Evolutionary conservation across 1,284 basidiomycete genomes (phyloP).

Genomic region (Leucoagaricus sp.): DNA sequence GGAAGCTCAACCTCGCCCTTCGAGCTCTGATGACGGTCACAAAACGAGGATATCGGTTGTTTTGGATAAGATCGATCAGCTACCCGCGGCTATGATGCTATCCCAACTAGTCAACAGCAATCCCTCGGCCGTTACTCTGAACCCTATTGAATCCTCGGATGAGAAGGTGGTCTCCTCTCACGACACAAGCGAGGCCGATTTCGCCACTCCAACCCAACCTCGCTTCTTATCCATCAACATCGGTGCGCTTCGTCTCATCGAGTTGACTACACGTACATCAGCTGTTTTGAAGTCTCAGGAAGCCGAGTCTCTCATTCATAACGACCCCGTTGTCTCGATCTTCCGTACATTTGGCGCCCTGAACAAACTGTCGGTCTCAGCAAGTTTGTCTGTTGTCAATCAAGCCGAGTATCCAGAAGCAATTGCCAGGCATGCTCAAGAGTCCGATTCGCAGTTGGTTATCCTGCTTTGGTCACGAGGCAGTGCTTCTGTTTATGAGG

Average conservation of each 20-base stretch:
- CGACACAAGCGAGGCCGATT: conserved; percentile 1
- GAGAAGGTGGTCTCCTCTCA: conserved; percentile 26
- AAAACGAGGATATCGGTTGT: conserved; percentile 76
- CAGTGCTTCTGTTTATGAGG: conserved; percentile 25
- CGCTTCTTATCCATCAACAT: conserved; percentile 40
- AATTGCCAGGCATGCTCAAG: conserved; percentile 66
- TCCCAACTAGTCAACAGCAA: conserved; percentile 49
- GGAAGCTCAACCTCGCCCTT: conserved; percentile 18
- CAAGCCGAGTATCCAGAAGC: conserved; percentile 70
- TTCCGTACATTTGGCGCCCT: conserved; percentile 82
- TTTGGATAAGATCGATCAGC: conserved; percentile 86
- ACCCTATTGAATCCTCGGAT: conserved; percentile 16
- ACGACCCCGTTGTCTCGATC: conserved; percentile 81
- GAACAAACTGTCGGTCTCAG: conserved; percentile 66
- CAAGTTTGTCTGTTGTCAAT: conserved; percentile 67
- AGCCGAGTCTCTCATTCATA: conserved; percentile 66
- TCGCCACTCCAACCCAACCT: neutral
- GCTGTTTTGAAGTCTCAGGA: conserved; percentile 84
- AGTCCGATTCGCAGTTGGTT: conserved; percentile 70
- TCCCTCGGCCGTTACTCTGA: neutral
- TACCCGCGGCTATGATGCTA: conserved; percentile 70
- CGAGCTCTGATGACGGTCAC: conserved; percentile 34
- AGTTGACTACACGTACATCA: conserved; percentile 85
- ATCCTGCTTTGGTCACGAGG: conserved; percentile 77
- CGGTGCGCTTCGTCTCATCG: conserved; percentile 84